These are phyloP conservation scores for Chalciporus piperatoides DNA, from an alignment of 1,284 basidiomycete genomes.

Conservation along the genomic window DNA sequence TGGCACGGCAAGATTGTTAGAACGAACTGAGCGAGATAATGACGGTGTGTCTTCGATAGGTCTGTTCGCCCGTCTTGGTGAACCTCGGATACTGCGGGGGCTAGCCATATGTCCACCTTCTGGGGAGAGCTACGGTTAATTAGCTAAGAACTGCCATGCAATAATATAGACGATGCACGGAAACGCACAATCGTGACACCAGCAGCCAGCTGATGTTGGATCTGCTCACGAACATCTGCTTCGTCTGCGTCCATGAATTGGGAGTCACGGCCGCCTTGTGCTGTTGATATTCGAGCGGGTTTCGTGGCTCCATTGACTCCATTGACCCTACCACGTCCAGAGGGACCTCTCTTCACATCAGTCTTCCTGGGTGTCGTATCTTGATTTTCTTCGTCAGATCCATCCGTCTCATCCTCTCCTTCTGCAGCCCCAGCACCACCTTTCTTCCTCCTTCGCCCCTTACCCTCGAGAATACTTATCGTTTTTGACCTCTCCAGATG, in stretches of 20 bases:
- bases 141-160: conserved; percentile 5
- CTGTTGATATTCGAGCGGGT: conserved; percentile 40
- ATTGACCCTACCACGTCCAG: conserved; percentile 33
- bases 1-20: conserved; percentile 43
- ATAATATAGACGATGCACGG: background rate
- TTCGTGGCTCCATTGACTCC: conserved; percentile 31
- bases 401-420: conserved; percentile 38
- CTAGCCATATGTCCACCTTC: conserved; percentile 54
- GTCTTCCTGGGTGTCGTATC: conserved; percentile 54
- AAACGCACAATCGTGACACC: conserved; percentile 65
- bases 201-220: conserved; percentile 75
- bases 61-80: conserved; percentile 53
- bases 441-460: conserved; percentile 39
- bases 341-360: conserved; percentile 38
- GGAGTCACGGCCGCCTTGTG: conserved; percentile 55
- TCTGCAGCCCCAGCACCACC: conserved; percentile 30
- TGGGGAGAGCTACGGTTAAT: conserved; percentile 39
- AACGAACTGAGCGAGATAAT: conserved; percentile 34
- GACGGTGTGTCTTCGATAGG: conserved; percentile 37
- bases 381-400: conserved; percentile 41
- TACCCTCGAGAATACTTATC: conserved; percentile 81
- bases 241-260: conserved; percentile 94
- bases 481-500: conserved; percentile 85
- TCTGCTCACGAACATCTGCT: conserved; percentile 78
- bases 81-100: conserved; percentile 63